Conservation (phyloP, 2,329 filamentous ascomycete genomes). For the Mariannaea sp. region DNA sequence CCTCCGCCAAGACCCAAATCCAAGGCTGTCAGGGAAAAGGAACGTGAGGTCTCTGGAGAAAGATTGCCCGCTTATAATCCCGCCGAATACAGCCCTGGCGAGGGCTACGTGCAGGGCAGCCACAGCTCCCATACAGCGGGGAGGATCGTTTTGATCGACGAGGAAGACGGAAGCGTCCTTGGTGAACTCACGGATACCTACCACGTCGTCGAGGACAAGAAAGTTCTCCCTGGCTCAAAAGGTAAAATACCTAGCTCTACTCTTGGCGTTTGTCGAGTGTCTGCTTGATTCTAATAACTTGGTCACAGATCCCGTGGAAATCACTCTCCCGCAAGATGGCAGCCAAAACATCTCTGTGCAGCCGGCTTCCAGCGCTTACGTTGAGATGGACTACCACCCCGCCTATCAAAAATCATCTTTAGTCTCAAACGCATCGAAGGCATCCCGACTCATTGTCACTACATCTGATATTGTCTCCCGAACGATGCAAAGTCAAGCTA, state of each 20-base stretch:
- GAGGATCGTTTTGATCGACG: conserved; percentile 90
- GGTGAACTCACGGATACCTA: conserved; percentile 87
- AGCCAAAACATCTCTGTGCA: conserved; percentile 67
- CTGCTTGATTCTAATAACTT: neutral
- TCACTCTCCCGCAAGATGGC: conserved; percentile 72
- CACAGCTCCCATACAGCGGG: conserved; percentile 59
- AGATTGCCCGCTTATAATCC: conserved; percentile 76
- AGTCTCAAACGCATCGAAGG: conserved; percentile 84
- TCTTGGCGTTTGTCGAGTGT: no score
- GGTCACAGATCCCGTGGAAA: conserved; percentile 72
- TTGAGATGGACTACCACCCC: conserved; percentile 80
- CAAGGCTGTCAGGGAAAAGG: conserved; percentile 47
- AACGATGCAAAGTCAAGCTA: conserved; percentile 75
- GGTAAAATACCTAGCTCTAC: conserved; percentile 56
- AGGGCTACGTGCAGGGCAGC: conserved; percentile 72
- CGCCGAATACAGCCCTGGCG: conserved; percentile 75
- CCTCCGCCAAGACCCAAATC: conserved; percentile 58
- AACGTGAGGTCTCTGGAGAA: conserved; percentile 49
- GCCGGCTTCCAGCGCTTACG: conserved; percentile 71
- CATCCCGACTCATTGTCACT: conserved; percentile 90
- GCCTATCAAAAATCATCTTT: conserved; percentile 88
- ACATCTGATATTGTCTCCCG: conserved; percentile 80
- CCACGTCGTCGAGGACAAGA: conserved; percentile 75
- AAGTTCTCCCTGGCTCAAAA: conserved; percentile 85
- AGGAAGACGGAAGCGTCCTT: conserved; percentile 94